These are phyloP conservation scores for Rhynchospora breviuscula DNA, from an alignment of 176 grass and related monocot species.

Conservation along the genomic window DNA sequence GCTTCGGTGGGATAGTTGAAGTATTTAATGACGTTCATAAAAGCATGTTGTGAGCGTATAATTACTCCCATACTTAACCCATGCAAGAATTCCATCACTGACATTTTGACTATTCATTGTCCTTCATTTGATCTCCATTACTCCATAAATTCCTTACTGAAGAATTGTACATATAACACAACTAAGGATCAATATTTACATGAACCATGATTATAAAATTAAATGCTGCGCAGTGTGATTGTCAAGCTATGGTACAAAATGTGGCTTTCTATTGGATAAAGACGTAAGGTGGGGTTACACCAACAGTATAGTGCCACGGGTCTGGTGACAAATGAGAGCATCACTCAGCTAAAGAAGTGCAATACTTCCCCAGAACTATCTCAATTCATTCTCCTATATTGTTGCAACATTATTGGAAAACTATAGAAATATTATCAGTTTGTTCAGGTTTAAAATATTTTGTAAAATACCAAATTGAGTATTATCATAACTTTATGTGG, in stretches of 20 bases:
- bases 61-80: constrained; percentile 1
- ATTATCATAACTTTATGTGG: too few relatives aligned
- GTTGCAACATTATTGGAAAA: too few relatives aligned
- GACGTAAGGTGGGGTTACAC: not conserved
- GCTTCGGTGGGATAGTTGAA: not conserved
- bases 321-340: not conserved
- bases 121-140: not conserved
- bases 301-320: not conserved
- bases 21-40: not conserved
- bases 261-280: not conserved
- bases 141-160: not conserved
- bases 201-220: not conserved
- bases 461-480: too few relatives aligned
- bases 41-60: not conserved
- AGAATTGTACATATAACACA: not conserved
- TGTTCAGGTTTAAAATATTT: too few relatives aligned
- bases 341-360: not conserved
- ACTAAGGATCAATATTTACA: not conserved
- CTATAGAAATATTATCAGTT: too few relatives aligned
- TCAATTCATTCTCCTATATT: not conserved
- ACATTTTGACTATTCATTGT: not conserved
- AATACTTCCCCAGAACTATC: not conserved
- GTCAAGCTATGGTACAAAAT: not conserved
- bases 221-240: not conserved
- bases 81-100: not conserved